These are phyloP conservation scores for Ploettnerulaceae sp. DNA, from an alignment of 2,329 filamentous ascomycete species.

Conservation along the genomic window DNA sequence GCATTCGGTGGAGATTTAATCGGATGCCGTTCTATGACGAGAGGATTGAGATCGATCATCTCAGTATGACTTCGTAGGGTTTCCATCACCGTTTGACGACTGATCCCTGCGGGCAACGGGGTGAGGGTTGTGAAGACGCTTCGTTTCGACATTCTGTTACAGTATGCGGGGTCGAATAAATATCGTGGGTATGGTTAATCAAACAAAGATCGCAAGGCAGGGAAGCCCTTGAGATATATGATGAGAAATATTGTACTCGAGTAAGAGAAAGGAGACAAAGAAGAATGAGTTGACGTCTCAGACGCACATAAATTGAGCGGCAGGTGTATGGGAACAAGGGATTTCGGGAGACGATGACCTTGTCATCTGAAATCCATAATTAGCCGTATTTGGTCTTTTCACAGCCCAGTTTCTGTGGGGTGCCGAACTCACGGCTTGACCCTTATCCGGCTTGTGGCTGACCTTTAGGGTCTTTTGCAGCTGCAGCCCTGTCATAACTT, in stretches of 20 bases:
- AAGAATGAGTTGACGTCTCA: no score
- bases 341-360: not conserved
- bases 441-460: constrained; percentile 2
- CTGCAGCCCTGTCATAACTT: no score
- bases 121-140: constrained; percentile 73
- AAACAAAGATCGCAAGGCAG: no score
- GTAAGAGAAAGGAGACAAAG: no score
- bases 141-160: constrained; percentile 29
- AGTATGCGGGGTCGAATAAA: constrained; percentile 1
- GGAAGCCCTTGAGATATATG: no score
- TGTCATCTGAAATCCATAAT: not conserved
- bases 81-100: constrained; percentile 64
- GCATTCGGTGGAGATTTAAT: constrained; percentile 65
- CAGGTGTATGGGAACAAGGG: not conserved
- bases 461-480: no score
- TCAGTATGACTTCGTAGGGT: constrained; percentile 73
- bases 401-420: constrained; percentile 1
- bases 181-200: no score
- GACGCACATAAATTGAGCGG: not conserved
- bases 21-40: constrained; percentile 66
- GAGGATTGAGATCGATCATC: constrained; percentile 86
- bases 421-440: not conserved
- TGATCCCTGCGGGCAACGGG: constrained; percentile 64
- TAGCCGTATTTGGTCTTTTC: not conserved
- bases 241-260: no score